phyloP scores from a whole-genome alignment of 352 stramenopile genomes.

The Globisporangium cederbergense region DNA sequence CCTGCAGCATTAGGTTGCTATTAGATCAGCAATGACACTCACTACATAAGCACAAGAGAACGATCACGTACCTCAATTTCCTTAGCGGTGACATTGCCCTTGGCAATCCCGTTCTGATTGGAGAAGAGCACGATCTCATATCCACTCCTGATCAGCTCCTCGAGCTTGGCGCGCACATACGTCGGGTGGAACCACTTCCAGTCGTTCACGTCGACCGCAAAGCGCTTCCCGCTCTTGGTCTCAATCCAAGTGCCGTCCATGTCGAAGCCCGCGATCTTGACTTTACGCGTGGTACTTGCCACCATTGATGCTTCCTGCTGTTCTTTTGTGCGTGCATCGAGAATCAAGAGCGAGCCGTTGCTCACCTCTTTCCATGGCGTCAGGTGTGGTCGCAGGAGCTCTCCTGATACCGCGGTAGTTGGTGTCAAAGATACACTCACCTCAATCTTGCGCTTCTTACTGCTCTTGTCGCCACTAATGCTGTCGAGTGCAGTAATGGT shows the following conservation, averaged over 20 bases:
- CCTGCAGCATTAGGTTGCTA: slow-evolving; percentile 24
- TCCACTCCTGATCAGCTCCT: slow-evolving; percentile 36
- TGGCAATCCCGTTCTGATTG: slow-evolving; percentile 83
- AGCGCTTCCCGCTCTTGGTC: slow-evolving; percentile 84
- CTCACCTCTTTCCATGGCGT: slow-evolving; percentile 42
- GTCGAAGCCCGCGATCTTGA: slow-evolving; percentile 80
- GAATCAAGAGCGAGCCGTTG: slow-evolving; percentile 36
- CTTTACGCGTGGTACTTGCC: not conserved
- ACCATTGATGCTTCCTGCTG: not conserved
- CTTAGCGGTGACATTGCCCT: slow-evolving; percentile 53
- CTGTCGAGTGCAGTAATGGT: not conserved
- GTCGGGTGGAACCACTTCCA: slow-evolving; percentile 78
- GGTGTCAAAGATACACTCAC: not conserved
- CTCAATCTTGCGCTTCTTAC: slow-evolving; percentile 14
- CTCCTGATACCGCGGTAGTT: not conserved
- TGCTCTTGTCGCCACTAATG: not conserved
- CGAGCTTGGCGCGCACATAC: slow-evolving; percentile 47
- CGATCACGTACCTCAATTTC: slow-evolving; percentile 50
- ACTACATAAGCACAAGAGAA: not conserved
- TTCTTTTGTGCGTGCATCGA: slow-evolving; percentile 36
- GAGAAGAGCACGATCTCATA: slow-evolving; percentile 73
- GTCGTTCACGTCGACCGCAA: slow-evolving; percentile 58
- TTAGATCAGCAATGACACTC: not conserved
- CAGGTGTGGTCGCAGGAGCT: slow-evolving; percentile 26
- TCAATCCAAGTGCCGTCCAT: slow-evolving; percentile 80